These are phyloP conservation scores for Ascochyta lentis DNA, from an alignment of 2,329 filamentous ascomycete genomes.

Conservation along the genomic window DNA sequence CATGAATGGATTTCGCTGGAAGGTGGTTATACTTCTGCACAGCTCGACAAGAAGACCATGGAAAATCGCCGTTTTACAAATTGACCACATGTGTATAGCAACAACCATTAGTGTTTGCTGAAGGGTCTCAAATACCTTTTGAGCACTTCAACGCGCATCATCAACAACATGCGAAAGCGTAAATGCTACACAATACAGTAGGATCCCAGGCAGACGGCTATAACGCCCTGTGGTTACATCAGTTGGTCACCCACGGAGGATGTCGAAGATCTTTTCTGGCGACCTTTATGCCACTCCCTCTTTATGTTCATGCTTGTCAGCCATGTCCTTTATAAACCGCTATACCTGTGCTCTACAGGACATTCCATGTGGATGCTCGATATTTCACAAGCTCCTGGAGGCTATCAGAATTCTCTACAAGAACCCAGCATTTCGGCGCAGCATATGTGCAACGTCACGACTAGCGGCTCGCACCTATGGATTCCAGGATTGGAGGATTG, in stretches of 20 bases:
- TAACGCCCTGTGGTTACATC: not conserved
- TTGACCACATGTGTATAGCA: not conserved
- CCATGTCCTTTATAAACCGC: not conserved
- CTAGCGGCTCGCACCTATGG: no score
- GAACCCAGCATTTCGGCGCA: no score
- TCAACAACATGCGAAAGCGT: not conserved
- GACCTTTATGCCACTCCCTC: not conserved
- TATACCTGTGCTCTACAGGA: not conserved
- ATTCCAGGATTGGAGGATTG: not conserved
- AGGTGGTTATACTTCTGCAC: not conserved
- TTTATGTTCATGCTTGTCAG: not conserved
- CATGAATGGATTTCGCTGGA: not conserved
- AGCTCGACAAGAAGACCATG: not conserved
- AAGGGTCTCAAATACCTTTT: not conserved
- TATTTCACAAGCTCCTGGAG: not conserved
- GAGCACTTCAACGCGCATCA: not conserved
- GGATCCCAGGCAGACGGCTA: not conserved
- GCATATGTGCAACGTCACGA: no score
- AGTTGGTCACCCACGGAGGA: not conserved
- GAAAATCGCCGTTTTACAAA: not conserved
- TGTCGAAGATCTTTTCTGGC: not conserved
- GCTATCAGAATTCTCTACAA: not conserved
- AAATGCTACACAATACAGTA: not conserved
- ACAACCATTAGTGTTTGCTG: no score
- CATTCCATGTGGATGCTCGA: not conserved